These are phyloP conservation scores for Neurospora intermedia DNA, from an alignment of 495 filamentous ascomycete species.

Conservation along the genomic window DNA sequence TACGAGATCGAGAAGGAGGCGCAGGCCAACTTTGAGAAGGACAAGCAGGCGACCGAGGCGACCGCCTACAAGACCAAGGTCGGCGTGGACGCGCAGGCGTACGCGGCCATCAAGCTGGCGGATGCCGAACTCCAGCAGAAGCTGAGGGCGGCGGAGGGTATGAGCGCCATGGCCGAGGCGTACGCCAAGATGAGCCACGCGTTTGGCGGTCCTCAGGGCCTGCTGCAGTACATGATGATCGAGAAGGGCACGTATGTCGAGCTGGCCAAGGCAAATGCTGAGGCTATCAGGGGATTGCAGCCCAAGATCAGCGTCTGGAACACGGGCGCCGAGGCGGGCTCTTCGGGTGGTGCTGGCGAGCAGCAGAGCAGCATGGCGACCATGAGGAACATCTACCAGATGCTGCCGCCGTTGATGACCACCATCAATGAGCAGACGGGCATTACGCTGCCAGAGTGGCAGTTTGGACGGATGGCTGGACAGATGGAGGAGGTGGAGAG, in stretches of 20 bases:
- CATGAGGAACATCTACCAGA: slow-evolving; percentile 55
- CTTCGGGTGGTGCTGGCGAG: slow-evolving; percentile 12
- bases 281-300: slow-evolving; percentile 62
- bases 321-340: slow-evolving; percentile 45
- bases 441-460: slow-evolving; percentile 63
- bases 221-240: slow-evolving; percentile 72
- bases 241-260: slow-evolving; percentile 54
- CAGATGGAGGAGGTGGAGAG: slow-evolving; percentile 18
- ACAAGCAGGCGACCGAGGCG: slow-evolving; percentile 47
- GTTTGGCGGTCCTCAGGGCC: slow-evolving; percentile 62
- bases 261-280: slow-evolving; percentile 58
- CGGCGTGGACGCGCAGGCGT: slow-evolving; percentile 31
- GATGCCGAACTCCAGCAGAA: slow-evolving; percentile 50
- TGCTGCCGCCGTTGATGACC: slow-evolving; percentile 63
- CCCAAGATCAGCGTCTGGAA: slow-evolving; percentile 89
- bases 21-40: slow-evolving; percentile 48
- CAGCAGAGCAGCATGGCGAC: slow-evolving; percentile 26
- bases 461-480: slow-evolving; percentile 38
- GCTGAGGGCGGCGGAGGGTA: slow-evolving; percentile 63
- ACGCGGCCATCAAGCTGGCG: slow-evolving; percentile 46
- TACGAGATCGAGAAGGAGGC: slow-evolving; percentile 47
- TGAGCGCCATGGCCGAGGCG: slow-evolving; percentile 64
- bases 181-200: slow-evolving; percentile 58
- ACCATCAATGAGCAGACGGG: slow-evolving; percentile 82
- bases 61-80: slow-evolving; percentile 29